A percentile compares a stretch with the other conserved stretches of the same genome.
These are phyloP conservation scores for Aristolochia fimbriata DNA, from an alignment of 164 flowering plant genomes.

Conservation along the genomic window DNA sequence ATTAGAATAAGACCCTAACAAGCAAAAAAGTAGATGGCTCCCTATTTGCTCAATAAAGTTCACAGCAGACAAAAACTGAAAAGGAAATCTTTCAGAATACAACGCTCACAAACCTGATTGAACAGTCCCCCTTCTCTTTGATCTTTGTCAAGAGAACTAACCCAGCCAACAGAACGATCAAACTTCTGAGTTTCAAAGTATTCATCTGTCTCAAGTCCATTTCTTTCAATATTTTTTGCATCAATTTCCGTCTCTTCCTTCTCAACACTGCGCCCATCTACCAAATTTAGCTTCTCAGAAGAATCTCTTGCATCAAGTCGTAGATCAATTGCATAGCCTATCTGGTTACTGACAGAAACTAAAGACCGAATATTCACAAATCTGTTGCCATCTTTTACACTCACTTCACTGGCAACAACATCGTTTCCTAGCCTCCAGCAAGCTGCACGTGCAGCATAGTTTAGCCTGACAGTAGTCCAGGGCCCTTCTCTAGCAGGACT, in stretches of 20 bases:
- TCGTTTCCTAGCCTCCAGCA: conserved; percentile 88
- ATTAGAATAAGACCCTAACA: conserved; percentile 2
- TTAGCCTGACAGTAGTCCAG: conserved; percentile 84
- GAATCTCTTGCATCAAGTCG: conserved; percentile 40
- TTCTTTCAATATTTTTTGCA: conserved; percentile 9
- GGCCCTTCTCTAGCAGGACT: conserved; percentile 84
- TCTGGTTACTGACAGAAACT: conserved; percentile 67
- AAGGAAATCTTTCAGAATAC: too few species aligned
- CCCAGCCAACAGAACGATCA: conserved; percentile 56
- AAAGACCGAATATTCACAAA: conserved; percentile 79
- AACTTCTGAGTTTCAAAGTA: conserved; percentile 59
- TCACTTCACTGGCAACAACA: conserved; percentile 94
- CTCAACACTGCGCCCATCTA: conserved; percentile 15
- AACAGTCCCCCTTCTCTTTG: too few species aligned
- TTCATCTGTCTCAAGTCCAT: conserved; percentile 34
- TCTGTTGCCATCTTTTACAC: conserved; percentile 62
- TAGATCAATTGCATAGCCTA: conserved; percentile 63
- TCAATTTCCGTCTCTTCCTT: conserved; percentile 17
- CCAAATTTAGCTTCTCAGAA: conserved; percentile 11
- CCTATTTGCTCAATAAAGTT: too few species aligned
- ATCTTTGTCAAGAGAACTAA: conserved; percentile 16
- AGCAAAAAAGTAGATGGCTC: background rate
- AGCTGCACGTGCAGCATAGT: conserved; percentile 93
- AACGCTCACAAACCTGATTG: too few species aligned
- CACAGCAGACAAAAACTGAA: too few species aligned